Evolutionary conservation across 139 green algal species (phyloP).

Genomic region (Pseudopediastrum boryanum): DNA sequence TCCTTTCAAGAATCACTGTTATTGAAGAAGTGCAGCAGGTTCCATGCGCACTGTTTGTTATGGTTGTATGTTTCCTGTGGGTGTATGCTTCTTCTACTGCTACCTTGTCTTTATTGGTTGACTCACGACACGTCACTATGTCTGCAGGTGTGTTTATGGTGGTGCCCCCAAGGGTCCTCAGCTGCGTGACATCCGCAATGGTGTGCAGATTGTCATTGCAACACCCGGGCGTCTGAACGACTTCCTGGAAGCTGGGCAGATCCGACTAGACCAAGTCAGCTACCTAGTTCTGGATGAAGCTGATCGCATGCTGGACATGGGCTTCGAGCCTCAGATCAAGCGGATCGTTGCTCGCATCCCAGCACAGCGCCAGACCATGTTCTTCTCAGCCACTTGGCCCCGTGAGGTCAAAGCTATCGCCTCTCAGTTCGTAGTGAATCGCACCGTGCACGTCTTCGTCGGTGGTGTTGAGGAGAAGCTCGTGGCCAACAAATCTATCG

Average conservation of each 20-base stretch:
- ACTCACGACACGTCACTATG: neutral
- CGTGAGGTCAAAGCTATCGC: constrained; percentile 90
- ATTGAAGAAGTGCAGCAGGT: too few species aligned
- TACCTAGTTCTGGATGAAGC: constrained; percentile 98
- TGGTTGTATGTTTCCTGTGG: neutral
- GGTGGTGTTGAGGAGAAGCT: constrained; percentile 89
- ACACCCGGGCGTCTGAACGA: constrained; percentile 94
- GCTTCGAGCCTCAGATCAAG: constrained; percentile 95
- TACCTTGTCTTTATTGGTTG: neutral
- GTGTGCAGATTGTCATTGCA: constrained; percentile 87
- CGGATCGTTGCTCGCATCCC: constrained; percentile 77
- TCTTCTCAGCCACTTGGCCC: constrained; percentile 93
- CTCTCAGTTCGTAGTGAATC: constrained; percentile 77
- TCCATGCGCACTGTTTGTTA: too few species aligned
- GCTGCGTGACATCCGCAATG: constrained; percentile 78
- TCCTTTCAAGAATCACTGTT: too few species aligned
- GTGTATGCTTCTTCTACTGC: neutral
- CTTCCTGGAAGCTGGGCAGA: constrained; percentile 79
- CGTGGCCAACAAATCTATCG: constrained; percentile 92
- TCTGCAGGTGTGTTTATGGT: constrained; percentile 79
- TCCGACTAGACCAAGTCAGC: constrained; percentile 66
- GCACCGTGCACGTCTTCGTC: constrained; percentile 89
- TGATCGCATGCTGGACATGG: constrained; percentile 98
- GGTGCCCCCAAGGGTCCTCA: constrained; percentile 89
- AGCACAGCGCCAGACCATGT: constrained; percentile 85